Evolutionary conservation across 2,329 filamentous ascomycete species (phyloP), one percentile per base, ranked within the genome.

Genomic region (Chalaropsis ovoidea): DNA sequence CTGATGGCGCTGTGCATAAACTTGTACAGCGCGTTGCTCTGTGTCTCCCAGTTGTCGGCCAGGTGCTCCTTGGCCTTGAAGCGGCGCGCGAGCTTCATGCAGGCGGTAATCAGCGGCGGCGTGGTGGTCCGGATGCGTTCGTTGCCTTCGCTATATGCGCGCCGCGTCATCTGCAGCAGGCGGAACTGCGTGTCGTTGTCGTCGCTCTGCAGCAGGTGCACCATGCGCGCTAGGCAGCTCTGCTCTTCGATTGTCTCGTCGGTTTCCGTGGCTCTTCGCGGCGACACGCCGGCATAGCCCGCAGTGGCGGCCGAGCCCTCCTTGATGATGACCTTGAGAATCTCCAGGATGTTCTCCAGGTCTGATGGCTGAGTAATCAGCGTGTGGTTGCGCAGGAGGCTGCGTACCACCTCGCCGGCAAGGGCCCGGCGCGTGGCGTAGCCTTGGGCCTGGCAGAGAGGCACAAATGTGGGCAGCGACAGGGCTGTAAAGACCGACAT

Each of bases 161-260:
- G 95, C 68, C 88, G 86, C 1, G 88, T 86, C 74, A 89, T 86
- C 79, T 97, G 93, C 39, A 99, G 82, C 58, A 99, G 85, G 77
- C 90, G 90, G 77, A 96, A 94, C 74, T 99, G 94, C 0, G 88
- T 95, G 71, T 96, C 90, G 72, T 97, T 97, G 73, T 95, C 84
- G 43, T 89, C 81, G 56, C 85, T 88, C 66, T 90, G 81, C 63
- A 99, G 84, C 65, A 96, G 79, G 76, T 99, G 94, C 19, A 96
- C 86, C 72, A 99, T 87, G 70, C 94, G 84, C 43, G 94, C 94
- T 64, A 99, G 81, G 91, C 91, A 96, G 63, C 94, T 94, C 79
- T 99, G 94, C 77, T 99, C 94, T 76, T 99, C 93, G 72, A 97
- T 86, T 0, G 93, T 97, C 77, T 99, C 95, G 68, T 99, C 94